Conservation (phyloP, 1,139 yeast species). For the Saccharomyces pastorianus region DNA sequence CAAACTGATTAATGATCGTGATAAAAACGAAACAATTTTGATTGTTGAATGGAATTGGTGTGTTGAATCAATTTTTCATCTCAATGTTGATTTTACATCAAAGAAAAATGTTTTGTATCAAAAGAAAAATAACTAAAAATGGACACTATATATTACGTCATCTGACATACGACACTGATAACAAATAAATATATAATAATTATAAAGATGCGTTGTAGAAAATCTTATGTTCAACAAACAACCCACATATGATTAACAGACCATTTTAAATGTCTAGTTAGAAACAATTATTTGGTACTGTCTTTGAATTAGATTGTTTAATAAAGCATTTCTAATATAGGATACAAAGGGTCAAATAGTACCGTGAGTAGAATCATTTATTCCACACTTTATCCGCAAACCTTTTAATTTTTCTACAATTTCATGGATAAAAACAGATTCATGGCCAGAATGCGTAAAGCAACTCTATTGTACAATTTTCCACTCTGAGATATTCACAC, state of each 20-base stretch:
- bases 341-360: not conserved
- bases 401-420: not conserved
- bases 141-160: not conserved
- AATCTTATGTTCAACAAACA: not conserved
- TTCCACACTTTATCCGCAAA: too few relatives aligned
- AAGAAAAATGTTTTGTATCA: constrained; percentile 1
- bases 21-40: constrained; percentile 20
- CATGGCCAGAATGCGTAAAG: not conserved
- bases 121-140: not conserved
- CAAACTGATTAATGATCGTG: constrained; percentile 25
- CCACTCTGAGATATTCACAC: not conserved
- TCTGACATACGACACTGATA: not conserved
- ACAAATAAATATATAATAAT: not conserved
- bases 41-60: constrained; percentile 66
- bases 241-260: not conserved
- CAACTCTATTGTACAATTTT: not conserved
- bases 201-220: not conserved
- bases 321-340: not conserved
- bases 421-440: not conserved
- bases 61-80: constrained; percentile 48
- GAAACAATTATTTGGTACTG: not conserved
- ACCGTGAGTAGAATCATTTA: not conserved
- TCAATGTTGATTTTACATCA: constrained; percentile 22
- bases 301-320: not conserved
- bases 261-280: not conserved